Evolutionary conservation across 1,139 yeast species (phyloP).

Genomic region (Trichomonascaceae sp.): DNA sequence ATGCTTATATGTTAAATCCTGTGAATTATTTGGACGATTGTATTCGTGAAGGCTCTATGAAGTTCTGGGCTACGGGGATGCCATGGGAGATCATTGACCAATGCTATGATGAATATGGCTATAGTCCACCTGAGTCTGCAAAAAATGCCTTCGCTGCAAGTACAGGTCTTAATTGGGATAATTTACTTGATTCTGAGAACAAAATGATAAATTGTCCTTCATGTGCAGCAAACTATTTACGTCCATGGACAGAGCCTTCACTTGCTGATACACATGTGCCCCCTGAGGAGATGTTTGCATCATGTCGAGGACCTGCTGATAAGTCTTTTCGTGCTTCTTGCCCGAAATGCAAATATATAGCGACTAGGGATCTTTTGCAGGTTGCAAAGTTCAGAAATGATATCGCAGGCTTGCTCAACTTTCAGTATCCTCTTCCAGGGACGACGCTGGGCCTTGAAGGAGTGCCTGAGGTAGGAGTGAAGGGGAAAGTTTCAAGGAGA

Average conservation of each 20-base stretch:
- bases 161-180: conserved; percentile 14
- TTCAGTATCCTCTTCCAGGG: background rate
- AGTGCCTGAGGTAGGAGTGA: background rate
- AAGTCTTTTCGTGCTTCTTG: background rate
- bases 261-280: background rate
- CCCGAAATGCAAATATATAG: background rate
- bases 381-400: background rate
- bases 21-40: conserved; percentile 32
- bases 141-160: conserved; percentile 10
- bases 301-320: background rate
- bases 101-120: conserved; percentile 28
- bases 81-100: conserved; percentile 28
- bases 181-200: conserved; percentile 10
- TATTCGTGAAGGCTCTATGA: conserved; percentile 25
- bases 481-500: background rate
- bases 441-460: conserved; percentile 1
- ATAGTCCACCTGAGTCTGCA: conserved; percentile 20
- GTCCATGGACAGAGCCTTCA: background rate
- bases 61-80: conserved; percentile 29
- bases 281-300: background rate
- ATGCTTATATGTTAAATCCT: conserved; percentile 34
- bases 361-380: background rate
- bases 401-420: background rate
- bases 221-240: background rate
- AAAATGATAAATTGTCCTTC: conserved; percentile 6